Evolutionary conservation across 768 basidiomycete genomes (phyloP).

Genomic region (Sarcodon aspratus): DNA sequence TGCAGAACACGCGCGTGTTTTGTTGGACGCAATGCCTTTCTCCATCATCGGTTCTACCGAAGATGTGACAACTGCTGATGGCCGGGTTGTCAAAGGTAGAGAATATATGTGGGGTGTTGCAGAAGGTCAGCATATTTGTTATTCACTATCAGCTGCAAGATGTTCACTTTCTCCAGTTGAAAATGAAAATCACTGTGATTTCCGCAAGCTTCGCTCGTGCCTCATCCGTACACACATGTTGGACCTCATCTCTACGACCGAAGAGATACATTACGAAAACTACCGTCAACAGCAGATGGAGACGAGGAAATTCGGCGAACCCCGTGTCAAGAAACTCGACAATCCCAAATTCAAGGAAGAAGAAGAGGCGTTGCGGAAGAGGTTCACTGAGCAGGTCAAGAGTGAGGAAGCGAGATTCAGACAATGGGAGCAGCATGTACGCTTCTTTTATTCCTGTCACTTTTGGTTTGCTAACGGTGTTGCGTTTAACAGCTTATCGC

Average conservation of each 20-base stretch:
- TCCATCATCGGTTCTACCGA: constrained; percentile 97
- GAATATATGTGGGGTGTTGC: constrained; percentile 99
- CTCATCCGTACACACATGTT: constrained; percentile 98
- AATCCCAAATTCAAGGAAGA: constrained; percentile 99
- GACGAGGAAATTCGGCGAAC: constrained; percentile 97
- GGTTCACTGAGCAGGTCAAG: constrained; percentile 99
- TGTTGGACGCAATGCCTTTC: constrained; percentile 92
- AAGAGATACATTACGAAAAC: constrained; percentile 95
- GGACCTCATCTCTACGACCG: constrained; percentile 91
- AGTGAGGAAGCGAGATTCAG: constrained; percentile 95
- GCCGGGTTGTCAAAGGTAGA: constrained; percentile 89
- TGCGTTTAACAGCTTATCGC: constrained; percentile 71
- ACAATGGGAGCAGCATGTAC: constrained; percentile 97
- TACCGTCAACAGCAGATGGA: constrained; percentile 99
- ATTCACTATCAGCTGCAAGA: neutral
- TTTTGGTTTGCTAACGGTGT: constrained; percentile 8
- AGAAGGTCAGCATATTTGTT: constrained; percentile 49
- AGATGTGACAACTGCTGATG: constrained; percentile 87
- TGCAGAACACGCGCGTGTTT: constrained; percentile 79
- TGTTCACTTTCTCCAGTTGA: constrained; percentile 48
- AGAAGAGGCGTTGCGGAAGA: constrained; percentile 91
- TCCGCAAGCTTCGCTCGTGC: constrained; percentile 92
- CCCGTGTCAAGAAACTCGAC: constrained; percentile 96
- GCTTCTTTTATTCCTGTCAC: constrained; percentile 18
- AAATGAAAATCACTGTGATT: constrained; percentile 99